phyloP scores from a whole-genome alignment of 352 stramenopile genomes.

The Phytophthora sp. region DNA sequence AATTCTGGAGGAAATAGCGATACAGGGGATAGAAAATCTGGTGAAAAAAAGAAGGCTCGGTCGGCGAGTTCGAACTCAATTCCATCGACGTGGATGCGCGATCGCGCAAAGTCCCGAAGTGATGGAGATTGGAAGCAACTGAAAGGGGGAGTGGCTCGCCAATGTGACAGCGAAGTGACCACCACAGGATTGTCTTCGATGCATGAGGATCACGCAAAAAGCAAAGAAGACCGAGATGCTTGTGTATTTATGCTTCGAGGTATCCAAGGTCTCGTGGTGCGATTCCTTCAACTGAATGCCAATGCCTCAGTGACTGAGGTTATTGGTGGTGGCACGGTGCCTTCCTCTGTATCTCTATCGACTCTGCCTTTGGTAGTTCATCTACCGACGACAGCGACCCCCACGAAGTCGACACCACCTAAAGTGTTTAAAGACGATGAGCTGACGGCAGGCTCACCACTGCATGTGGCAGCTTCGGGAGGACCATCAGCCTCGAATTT shows the following conservation, averaged over 20 bases:
- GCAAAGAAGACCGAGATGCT: conserved; percentile 13
- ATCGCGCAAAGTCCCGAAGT: conserved; percentile 51
- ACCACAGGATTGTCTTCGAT: neutral
- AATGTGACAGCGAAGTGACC: neutral
- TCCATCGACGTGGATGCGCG: conserved; percentile 26
- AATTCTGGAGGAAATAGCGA: conserved; percentile 3
- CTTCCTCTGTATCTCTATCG: conserved; percentile 17
- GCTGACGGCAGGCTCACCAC: conserved; percentile 31
- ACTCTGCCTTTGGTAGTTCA: conserved; percentile 37
- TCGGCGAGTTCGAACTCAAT: conserved; percentile 22
- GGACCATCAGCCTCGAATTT: conserved; percentile 40
- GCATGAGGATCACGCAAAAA: conserved; percentile 1
- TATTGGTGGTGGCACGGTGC: conserved; percentile 5
- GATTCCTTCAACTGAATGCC: conserved; percentile 27
- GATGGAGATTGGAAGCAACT: conserved; percentile 53
- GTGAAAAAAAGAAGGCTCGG: conserved; percentile 6
- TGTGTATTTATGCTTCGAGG: conserved; percentile 27
- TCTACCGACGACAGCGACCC: conserved; percentile 29
- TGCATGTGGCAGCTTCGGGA: conserved; percentile 54
- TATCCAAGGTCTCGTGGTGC: conserved; percentile 27
- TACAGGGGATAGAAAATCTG: neutral
- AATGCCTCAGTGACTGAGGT: conserved; percentile 19
- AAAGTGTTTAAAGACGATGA: conserved; percentile 48
- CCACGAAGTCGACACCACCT: conserved; percentile 16
- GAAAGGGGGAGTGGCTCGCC: conserved; percentile 2